phyloP scores from a whole-genome alignment of 768 basidiomycete species.

The Amanita muscaria region DNA sequence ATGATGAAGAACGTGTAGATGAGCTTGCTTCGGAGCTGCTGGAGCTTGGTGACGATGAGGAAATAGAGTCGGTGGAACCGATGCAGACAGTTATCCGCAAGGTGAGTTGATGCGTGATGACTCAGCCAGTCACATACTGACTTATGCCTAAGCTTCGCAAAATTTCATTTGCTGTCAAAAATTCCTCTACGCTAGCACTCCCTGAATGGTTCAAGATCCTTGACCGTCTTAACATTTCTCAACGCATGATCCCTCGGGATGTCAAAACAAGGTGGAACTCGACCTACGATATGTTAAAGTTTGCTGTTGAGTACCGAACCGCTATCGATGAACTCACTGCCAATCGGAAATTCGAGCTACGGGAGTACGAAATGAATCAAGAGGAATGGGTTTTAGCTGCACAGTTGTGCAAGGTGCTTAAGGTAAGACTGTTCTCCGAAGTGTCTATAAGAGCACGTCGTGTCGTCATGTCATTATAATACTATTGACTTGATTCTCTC shows the following conservation, averaged over 20 bases:
- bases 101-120: too few relatives aligned
- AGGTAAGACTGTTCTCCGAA: too few relatives aligned
- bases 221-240: background rate
- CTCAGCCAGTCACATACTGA: background rate
- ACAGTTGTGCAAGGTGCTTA: background rate
- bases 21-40: too few relatives aligned
- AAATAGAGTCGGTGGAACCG: too few relatives aligned
- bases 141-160: constrained; percentile 14
- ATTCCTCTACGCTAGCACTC: constrained; percentile 16
- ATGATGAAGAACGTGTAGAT: too few relatives aligned
- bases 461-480: background rate
- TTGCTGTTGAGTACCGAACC: background rate
- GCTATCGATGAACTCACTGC: background rate
- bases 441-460: too few relatives aligned
- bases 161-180: constrained; percentile 16
- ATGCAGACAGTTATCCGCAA: too few relatives aligned
- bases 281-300: background rate
- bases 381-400: background rate
- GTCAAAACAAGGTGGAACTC: background rate
- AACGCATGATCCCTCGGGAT: background rate
- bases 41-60: too few relatives aligned
- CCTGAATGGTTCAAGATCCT: constrained; percentile 12
- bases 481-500: background rate
- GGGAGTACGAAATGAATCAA: background rate
- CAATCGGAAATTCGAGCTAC: background rate